Base-by-base conservation (phyloP, 2,329 filamentous ascomycete genomes). In the Diaporthe helianthi region DNA sequence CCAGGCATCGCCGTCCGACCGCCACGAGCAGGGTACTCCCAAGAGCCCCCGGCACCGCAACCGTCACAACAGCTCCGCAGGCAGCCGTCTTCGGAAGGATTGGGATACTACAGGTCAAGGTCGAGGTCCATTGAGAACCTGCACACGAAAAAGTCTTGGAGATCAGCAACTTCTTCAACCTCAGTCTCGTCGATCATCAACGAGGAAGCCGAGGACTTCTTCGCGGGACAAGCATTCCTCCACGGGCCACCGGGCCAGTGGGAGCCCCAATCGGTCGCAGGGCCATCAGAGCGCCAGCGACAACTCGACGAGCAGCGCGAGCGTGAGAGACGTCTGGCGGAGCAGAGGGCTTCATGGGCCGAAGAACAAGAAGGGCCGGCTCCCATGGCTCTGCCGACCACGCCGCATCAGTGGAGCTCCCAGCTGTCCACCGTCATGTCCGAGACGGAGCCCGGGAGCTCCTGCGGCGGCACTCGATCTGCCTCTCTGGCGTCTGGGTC, bases 341-440 rank as follows among this genome's bases (percentile, higher is more conserved):
- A 63, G n/a, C 29, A 71, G 63, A 52, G 49, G 44, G 51, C 67
- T 46, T 58, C 63, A 64, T 72, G 71, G 71, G 61, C 67, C 47
- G 69, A 70, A 51, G 65, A 26, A 26, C 49, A 31, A 55, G 65
- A 76, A 76, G 75, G 75, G 75, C 73, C 66, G 74, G 49, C 65
- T 53, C 71, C 41, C 63, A 86, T 87, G 82, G 77, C 67, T 53
- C 49, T 84, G 79, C 80, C 84, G 72, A 76, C 82, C 55, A 78
- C 82, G 69, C 82, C 84, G 67, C 87, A 89, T 75, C 86, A 86
- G 83, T 90, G 87, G 87, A 89, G 87, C 78, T 86, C 86, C 53
- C 87, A 89, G 77, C 81, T 90, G 51, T 90, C 89, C 47, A 89
- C 88, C 53, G 88, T 90, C 71, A 81, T 85, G 77, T 90, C 88